phyloP scores from a whole-genome alignment of 2,329 filamentous ascomycete genomes.

The Xylaria sp. region DNA sequence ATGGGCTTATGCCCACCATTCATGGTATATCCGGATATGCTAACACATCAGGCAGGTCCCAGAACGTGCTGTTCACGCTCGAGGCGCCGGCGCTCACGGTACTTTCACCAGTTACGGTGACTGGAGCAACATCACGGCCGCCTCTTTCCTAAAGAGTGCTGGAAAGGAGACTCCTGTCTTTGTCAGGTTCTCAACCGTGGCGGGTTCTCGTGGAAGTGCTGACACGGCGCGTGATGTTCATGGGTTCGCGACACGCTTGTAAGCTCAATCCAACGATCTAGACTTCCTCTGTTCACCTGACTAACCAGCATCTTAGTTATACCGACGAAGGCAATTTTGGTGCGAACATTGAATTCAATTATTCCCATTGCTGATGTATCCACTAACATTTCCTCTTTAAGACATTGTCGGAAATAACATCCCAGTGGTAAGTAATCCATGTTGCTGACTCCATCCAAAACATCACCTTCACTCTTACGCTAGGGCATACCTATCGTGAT shows the following conservation, averaged over 20 bases:
- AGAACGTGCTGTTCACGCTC: conserved; percentile 57
- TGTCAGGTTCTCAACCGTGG: conserved; percentile 71
- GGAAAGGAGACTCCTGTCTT: conserved; percentile 69
- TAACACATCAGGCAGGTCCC: conserved; percentile 46
- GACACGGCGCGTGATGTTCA: conserved; percentile 72
- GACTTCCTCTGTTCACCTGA: neutral
- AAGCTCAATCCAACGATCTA: conserved; percentile 33
- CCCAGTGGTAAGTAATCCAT: conserved; percentile 37
- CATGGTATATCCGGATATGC: neutral
- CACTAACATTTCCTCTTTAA: conserved; percentile 31
- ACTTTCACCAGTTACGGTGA: conserved; percentile 69
- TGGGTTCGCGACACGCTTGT: conserved; percentile 70
- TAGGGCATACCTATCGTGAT: neutral
- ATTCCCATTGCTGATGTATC: conserved; percentile 12
- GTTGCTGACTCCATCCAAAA: conserved; percentile 6
- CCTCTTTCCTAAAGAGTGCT: conserved; percentile 63
- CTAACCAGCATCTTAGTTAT: conserved; percentile 53
- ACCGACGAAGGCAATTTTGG: conserved; percentile 75
- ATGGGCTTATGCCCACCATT: neutral
- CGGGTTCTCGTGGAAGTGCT: conserved; percentile 67
- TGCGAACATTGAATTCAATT: conserved; percentile 48
- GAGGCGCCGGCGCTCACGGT: conserved; percentile 69
- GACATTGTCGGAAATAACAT: conserved; percentile 43
- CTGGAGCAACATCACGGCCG: conserved; percentile 70
- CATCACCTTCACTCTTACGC: neutral